phyloP scores from a whole-genome alignment of 768 basidiomycete genomes.

The Rhodotorula toruloides region DNA sequence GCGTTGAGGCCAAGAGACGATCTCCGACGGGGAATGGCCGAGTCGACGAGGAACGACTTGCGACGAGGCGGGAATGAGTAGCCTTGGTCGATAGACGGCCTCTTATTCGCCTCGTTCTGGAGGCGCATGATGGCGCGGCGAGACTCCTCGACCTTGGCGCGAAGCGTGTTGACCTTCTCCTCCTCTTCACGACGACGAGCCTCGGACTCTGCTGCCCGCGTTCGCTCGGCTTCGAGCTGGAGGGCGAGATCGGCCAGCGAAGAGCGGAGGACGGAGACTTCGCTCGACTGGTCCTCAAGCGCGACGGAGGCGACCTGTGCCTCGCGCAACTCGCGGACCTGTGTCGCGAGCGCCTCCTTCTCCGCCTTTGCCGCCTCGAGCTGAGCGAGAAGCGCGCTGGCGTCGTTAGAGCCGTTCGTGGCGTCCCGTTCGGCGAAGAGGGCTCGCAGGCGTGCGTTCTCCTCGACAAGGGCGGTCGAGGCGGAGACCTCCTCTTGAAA shows the following conservation, averaged over 20 bases:
- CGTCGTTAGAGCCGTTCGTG: slow-evolving; percentile 3
- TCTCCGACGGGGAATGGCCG: slow-evolving; percentile 10
- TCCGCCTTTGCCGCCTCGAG: slow-evolving; percentile 14
- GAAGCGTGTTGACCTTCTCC: slow-evolving; percentile 37
- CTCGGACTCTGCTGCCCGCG: slow-evolving; percentile 19
- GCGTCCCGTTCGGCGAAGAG: slow-evolving; percentile 17
- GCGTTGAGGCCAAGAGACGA: slow-evolving; percentile 29
- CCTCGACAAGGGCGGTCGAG: slow-evolving; percentile 20
- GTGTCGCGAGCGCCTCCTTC: slow-evolving; percentile 13
- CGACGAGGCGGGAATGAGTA: slow-evolving; percentile 28
- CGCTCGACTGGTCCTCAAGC: slow-evolving; percentile 20
- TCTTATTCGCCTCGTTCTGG: slow-evolving; percentile 28
- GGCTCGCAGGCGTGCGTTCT: slow-evolving; percentile 32
- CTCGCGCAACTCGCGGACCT: slow-evolving; percentile 2
- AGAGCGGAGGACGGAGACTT: slow-evolving; percentile 14
- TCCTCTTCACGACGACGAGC: slow-evolving; percentile 24
- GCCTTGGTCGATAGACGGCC: slow-evolving; percentile 1
- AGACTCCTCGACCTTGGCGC: slow-evolving; percentile 37
- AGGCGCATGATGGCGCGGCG: slow-evolving; percentile 37
- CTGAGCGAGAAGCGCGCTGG: slow-evolving; percentile 15
- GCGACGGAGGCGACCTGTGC: not conserved
- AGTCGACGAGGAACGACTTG: slow-evolving; percentile 7
- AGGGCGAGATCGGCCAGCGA: slow-evolving; percentile 32
- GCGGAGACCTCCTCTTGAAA: slow-evolving; percentile 16
- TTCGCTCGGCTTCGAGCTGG: slow-evolving; percentile 30